These are phyloP conservation scores for Calonectria fujianensis DNA, from an alignment of 2,329 filamentous ascomycete genomes.

Conservation along the genomic window DNA sequence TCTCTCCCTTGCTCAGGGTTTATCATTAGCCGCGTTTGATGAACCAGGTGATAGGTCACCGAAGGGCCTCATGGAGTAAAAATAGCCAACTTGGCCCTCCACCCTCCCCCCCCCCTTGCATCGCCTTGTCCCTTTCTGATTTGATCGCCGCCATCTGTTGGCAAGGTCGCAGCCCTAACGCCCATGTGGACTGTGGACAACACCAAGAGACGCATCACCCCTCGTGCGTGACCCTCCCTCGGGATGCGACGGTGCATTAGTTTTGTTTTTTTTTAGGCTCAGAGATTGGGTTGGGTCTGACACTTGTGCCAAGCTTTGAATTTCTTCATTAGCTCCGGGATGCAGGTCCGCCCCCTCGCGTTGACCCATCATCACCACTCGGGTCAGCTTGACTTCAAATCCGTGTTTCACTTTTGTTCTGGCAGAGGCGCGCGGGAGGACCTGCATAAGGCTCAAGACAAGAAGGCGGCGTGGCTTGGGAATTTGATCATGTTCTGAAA, in stretches of 20 bases:
- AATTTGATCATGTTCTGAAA: not conserved
- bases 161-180: conserved; percentile 23
- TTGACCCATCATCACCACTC: conserved; percentile 16
- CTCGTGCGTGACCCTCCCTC: conserved; percentile 9
- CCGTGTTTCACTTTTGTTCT: conserved; percentile 34
- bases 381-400: not conserved
- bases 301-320: conserved; percentile 6
- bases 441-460: conserved; percentile 4
- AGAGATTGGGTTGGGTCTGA: conserved; percentile 30
- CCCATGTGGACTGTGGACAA: conserved; percentile 4
- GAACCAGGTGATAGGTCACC: not conserved
- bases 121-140: conserved; percentile 6
- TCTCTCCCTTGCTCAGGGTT: not conserved
- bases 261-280: conserved; percentile 28
- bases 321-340: not conserved
- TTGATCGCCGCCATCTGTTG: conserved; percentile 4
- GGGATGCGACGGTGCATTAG: conserved; percentile 15
- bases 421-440: conserved; percentile 22
- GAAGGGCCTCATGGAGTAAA: not conserved
- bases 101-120: not conserved
- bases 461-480: not conserved
- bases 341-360: conserved; percentile 18
- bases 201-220: conserved; percentile 11
- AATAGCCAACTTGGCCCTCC: not conserved
- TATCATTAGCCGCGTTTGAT: not conserved